Conservation (phyloP, 495 filamentous ascomycete genomes). For the Elasticomyces elasticus region DNA sequence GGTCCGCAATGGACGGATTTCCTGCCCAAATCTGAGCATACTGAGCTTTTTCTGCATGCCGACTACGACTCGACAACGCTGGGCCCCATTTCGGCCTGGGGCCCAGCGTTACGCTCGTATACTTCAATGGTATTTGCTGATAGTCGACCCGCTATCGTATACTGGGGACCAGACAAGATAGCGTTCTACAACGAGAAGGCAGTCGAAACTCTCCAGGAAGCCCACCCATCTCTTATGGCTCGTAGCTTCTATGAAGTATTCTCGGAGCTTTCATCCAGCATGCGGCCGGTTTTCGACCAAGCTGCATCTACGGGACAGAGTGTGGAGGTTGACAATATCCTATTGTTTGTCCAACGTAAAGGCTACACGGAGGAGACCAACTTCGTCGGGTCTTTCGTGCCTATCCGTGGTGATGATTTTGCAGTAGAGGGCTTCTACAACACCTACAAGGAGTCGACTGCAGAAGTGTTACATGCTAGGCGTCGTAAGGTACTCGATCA, state of each 20-base stretch:
- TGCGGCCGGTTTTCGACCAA: background rate
- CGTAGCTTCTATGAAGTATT: background rate
- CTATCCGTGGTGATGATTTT: conserved; percentile 21
- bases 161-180: conserved; percentile 13
- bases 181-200: conserved; percentile 18
- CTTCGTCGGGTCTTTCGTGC: conserved; percentile 31
- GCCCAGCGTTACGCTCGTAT: conserved; percentile 2
- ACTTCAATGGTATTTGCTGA: conserved; percentile 16
- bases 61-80: conserved; percentile 10
- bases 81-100: conserved; percentile 9
- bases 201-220: background rate
- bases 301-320: background rate
- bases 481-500: conserved; percentile 7
- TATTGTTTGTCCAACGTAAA: conserved; percentile 9
- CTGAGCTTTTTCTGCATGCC: conserved; percentile 1
- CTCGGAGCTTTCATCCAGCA: background rate
- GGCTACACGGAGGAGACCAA: conserved; percentile 23
- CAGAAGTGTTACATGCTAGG: conserved; percentile 28
- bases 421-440: conserved; percentile 30
- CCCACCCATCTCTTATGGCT: conserved; percentile 9
- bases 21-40: conserved; percentile 13
- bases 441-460: conserved; percentile 28
- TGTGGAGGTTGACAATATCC: background rate
- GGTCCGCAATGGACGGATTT: conserved; percentile 20
- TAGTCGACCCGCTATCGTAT: conserved; percentile 18